Conservation (phyloP, 306 rosid species). For the Prunus fruticosa region DNA sequence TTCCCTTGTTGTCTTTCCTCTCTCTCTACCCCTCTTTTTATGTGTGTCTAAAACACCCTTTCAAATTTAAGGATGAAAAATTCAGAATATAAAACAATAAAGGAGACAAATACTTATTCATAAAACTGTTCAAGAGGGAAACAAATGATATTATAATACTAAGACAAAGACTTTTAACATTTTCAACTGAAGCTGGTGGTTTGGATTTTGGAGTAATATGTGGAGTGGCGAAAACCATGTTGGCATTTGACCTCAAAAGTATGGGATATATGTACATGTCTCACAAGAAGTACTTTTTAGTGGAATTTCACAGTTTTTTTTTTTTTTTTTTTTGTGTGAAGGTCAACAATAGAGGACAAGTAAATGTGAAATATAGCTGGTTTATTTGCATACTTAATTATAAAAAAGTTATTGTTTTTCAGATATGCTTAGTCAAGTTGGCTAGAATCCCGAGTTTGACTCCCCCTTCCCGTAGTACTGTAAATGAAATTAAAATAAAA, state of each 20-base stretch:
- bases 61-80: background rate
- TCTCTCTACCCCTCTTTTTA: background rate
- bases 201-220: slow-evolving; percentile 14
- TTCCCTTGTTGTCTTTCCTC: slow-evolving; percentile 15
- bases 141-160: too few relatives aligned
- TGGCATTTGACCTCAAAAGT: slow-evolving; percentile 45
- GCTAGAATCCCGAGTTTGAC: too few relatives aligned
- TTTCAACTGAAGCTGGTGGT: slow-evolving; percentile 22
- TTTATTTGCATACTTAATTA: background rate
- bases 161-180: background rate
- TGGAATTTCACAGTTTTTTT: slow-evolving; percentile 68
- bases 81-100: too few relatives aligned
- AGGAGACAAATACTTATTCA: background rate
- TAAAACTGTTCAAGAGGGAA: background rate
- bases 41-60: background rate
- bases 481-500: too few relatives aligned
- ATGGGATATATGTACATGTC: slow-evolving; percentile 36
- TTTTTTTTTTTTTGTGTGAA: slow-evolving; percentile 45
- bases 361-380: background rate
- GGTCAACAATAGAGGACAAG: slow-evolving; percentile 85
- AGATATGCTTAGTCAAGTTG: too few relatives aligned
- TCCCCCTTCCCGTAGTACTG: fast-evolving
- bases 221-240: slow-evolving; percentile 19
- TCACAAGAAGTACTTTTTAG: slow-evolving; percentile 34
- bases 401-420: background rate